Conservation (phyloP, 2,329 filamentous ascomycete species). For the Scortechinia acanthostroma region DNA sequence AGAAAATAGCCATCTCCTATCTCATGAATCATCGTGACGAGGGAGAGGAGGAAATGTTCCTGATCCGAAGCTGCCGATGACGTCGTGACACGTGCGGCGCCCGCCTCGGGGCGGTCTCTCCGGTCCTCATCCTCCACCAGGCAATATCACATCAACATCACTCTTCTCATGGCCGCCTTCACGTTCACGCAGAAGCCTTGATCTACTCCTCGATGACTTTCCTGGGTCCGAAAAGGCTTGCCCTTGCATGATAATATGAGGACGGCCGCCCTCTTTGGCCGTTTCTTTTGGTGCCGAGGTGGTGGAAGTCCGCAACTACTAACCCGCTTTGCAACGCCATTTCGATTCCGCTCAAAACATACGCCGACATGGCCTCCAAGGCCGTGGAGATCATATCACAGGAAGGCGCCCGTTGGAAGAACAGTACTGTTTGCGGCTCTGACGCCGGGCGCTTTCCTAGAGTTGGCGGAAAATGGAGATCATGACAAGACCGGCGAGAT, state of each 20-base stretch:
- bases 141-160: not conserved
- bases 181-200: too few relatives aligned
- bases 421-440: slow-evolving; percentile 19
- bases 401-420: slow-evolving; percentile 3
- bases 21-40: too few relatives aligned
- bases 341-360: slow-evolving; percentile 16
- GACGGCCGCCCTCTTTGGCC: slow-evolving; percentile 34
- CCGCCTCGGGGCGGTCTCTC: too few relatives aligned
- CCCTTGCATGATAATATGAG: slow-evolving; percentile 29
- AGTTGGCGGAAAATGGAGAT: slow-evolving; percentile 49
- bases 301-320: slow-evolving; percentile 9
- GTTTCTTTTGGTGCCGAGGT: slow-evolving; percentile 35
- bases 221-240: not conserved
- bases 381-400: not conserved
- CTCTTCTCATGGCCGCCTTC: too few relatives aligned
- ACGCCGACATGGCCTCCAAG: slow-evolving; percentile 10
- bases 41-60: too few relatives aligned
- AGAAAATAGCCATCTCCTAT: too few relatives aligned
- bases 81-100: not conserved
- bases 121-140: not conserved
- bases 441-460: slow-evolving; percentile 32
- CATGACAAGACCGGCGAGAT: slow-evolving; percentile 61
- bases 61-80: not conserved
- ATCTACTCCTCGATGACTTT: not conserved
- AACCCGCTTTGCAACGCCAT: slow-evolving; percentile 13